These are phyloP conservation scores for Rhypophila decipiens DNA, from an alignment of 495 filamentous ascomycete genomes.

Conservation along the genomic window DNA sequence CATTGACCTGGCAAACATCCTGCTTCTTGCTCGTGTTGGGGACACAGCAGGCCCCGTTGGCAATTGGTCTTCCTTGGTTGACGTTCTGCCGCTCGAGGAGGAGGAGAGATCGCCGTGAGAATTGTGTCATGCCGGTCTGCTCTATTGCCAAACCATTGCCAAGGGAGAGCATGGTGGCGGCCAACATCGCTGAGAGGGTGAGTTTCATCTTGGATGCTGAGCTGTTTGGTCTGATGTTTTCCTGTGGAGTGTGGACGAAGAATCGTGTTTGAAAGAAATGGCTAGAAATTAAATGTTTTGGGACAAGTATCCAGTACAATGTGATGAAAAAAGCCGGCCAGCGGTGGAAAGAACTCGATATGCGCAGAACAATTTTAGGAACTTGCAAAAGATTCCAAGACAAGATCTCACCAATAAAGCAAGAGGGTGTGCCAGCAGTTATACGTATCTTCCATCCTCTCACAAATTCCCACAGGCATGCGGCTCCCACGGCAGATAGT, in stretches of 20 bases:
- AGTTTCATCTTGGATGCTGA: constrained; percentile 13
- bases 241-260: background rate
- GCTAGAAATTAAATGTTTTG: too few species aligned
- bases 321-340: too few species aligned
- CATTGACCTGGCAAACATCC: constrained; percentile 16
- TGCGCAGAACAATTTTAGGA: too few species aligned
- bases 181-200: constrained; percentile 6
- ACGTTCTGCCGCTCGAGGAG: constrained; percentile 12
- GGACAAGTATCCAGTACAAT: too few species aligned
- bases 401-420: background rate
- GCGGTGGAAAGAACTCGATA: too few species aligned
- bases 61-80: constrained; percentile 9
- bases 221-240: background rate
- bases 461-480: too few species aligned
- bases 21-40: constrained; percentile 17
- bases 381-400: too few species aligned
- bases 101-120: constrained; percentile 8
- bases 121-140: constrained; percentile 8
- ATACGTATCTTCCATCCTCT: too few species aligned
- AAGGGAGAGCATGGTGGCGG: constrained; percentile 9
- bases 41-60: constrained; percentile 16
- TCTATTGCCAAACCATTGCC: constrained; percentile 6
- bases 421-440: too few species aligned
- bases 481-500: too few species aligned
- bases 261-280: background rate